Evolutionary conservation across 2,329 filamentous ascomycete genomes (phyloP), one percentile per base, ranked within the genome.

Genomic region (Ophiostoma pallidulum): DNA sequence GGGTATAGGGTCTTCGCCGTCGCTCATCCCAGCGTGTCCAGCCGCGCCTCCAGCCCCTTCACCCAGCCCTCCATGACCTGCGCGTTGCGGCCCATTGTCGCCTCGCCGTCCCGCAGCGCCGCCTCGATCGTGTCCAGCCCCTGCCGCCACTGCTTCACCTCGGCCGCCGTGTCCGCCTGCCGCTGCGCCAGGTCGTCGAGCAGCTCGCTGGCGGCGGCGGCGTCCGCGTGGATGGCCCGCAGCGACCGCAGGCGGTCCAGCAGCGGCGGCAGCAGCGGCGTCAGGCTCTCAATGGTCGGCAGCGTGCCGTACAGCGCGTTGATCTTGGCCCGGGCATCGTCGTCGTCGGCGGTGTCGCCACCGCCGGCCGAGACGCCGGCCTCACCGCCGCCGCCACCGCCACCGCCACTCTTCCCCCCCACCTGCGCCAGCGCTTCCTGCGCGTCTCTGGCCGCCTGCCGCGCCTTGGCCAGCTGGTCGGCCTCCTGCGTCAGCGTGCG

Each of bases 261-360:
- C 9, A 97, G 72, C 5, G 87, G 78, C 1, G 92, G 91, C 4
- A 98, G 74, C 16, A 95, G 73, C 1, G 92, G 92, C 6, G 87
- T 77, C 8, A 98, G 73, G 48, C 76, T 85, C 64, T 95, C 89
- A 50, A 98, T 92, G 0, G 87, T 92, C 1, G 89, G 84, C 14
- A 98, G 70, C 3, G 88, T 86, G 1, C 86, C 84, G 64, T 96
- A 96, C 5, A 98, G 76, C 2, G 90, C 86, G 55, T 94, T 92
- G 62, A 98, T 85, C 63, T 95, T 95, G 45, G 86, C 75, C 35
- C 81, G 75, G 57, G 94, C 85, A 57, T 94, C 88, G 8, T 76
- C 67, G 24, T 22, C 45, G 61, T 47, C 38, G 35, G 3, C 8
- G 56, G 63, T 8, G 59, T 58, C 18, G 71, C 67, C 4, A 67